phyloP scores from a whole-genome alignment of 2,329 filamentous ascomycete genomes.

The Camillea tinctor region DNA sequence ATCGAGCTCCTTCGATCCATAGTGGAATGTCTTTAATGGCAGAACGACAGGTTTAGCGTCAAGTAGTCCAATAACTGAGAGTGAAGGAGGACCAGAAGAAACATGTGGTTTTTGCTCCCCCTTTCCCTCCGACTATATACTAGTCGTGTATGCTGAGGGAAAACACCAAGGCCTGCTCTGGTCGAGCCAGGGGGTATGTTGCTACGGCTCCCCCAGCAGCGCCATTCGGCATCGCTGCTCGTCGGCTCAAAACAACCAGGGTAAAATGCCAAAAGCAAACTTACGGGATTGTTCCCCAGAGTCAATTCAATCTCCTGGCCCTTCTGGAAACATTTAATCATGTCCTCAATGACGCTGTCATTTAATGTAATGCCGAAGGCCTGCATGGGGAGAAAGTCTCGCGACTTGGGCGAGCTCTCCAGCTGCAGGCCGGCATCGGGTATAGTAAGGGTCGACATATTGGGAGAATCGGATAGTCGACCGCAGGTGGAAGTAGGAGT shows the following conservation, averaged over 20 bases:
- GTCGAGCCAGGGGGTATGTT: not conserved
- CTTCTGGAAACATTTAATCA: slow-evolving; percentile 59
- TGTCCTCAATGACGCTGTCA: slow-evolving; percentile 58
- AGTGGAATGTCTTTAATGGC: slow-evolving; percentile 50
- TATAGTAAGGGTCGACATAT: slow-evolving; percentile 55
- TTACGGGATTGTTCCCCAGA: slow-evolving; percentile 59
- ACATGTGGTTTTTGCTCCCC: not conserved
- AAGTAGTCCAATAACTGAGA: not conserved
- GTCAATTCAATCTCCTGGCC: slow-evolving; percentile 57
- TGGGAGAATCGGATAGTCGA: slow-evolving; percentile 20
- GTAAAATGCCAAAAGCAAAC: slow-evolving; percentile 32
- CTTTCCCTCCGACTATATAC: not conserved
- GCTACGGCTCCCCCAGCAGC: not conserved
- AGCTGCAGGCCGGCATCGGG: slow-evolving; percentile 58
- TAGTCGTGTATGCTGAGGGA: not conserved
- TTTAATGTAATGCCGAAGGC: slow-evolving; percentile 58
- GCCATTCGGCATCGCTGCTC: slow-evolving; percentile 11
- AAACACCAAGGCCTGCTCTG: not conserved
- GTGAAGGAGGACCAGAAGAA: too few relatives aligned
- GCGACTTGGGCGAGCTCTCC: slow-evolving; percentile 48
- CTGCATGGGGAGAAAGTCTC: slow-evolving; percentile 48
- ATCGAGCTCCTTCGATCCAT: slow-evolving; percentile 49
- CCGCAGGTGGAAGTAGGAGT: slow-evolving; percentile 5
- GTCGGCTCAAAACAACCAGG: slow-evolving; percentile 10
- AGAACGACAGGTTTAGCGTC: slow-evolving; percentile 9